Evolutionary conservation across 345 rosid genomes (phyloP).

Genomic region (Pugionium cornutum): DNA sequence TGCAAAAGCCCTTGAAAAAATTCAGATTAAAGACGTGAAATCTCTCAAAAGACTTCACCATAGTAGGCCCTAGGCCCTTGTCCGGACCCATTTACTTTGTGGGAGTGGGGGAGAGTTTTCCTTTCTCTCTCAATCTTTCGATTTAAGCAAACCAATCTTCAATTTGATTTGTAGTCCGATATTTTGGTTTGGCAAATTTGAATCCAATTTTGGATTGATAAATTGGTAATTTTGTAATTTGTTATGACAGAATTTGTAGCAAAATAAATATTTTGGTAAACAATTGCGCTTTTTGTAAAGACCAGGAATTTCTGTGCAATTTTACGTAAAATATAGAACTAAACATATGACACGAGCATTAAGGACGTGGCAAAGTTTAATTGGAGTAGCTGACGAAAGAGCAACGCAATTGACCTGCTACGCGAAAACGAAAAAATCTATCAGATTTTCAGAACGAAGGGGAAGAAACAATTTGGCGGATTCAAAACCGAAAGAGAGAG

Average conservation of each 20-base stretch:
- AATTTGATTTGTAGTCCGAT: background rate
- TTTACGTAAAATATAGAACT: too few species aligned
- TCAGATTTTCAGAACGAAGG: background rate
- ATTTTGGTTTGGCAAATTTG: background rate
- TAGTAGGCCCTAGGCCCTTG: too few species aligned
- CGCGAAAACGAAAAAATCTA: background rate
- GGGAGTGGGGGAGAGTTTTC: background rate
- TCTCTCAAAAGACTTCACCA: too few species aligned
- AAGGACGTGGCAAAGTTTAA: slow-evolving; percentile 17
- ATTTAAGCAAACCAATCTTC: background rate
- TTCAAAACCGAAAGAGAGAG: background rate
- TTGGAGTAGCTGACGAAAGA: slow-evolving; percentile 33
- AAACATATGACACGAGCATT: too few species aligned
- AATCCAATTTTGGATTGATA: background rate
- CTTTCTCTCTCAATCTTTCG: background rate
- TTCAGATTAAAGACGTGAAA: too few species aligned
- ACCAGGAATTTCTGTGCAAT: background rate
- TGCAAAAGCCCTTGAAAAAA: background rate
- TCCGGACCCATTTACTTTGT: too few species aligned
- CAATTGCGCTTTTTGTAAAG: background rate
- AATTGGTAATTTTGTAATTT: too few species aligned
- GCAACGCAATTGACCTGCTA: slow-evolving; percentile 4
- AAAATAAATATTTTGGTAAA: background rate
- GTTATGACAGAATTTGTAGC: too few species aligned
- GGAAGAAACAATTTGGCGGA: slow-evolving; percentile 12